Evolutionary conservation across 192 early-diverging fungal species (phyloP).

Genomic region (Dissophora globulifera): DNA sequence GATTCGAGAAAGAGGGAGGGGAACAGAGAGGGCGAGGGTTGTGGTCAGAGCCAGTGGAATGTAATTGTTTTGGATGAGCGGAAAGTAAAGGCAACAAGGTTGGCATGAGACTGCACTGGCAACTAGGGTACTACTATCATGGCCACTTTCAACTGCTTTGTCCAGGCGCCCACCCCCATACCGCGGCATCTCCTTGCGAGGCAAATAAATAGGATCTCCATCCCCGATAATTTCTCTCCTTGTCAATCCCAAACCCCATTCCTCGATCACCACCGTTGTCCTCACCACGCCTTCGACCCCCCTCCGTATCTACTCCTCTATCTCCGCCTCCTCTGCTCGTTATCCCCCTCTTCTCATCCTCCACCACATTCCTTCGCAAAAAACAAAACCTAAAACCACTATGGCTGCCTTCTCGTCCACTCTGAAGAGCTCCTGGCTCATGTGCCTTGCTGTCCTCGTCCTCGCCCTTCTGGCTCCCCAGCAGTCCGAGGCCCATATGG

Average conservation of each 20-base stretch:
- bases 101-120: too few relatives aligned
- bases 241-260: slow-evolving; percentile 22
- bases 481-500: slow-evolving; percentile 37
- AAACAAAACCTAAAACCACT: neutral
- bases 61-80: too few relatives aligned
- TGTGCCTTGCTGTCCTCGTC: slow-evolving; percentile 22
- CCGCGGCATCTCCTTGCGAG: too few relatives aligned
- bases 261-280: neutral
- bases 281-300: neutral
- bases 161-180: neutral
- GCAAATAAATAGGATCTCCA: slow-evolving; percentile 9
- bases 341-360: neutral
- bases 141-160: too few relatives aligned
- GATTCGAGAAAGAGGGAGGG: too few relatives aligned
- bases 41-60: too few relatives aligned
- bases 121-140: too few relatives aligned
- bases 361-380: neutral
- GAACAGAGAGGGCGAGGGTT: too few relatives aligned
- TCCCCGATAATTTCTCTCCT: slow-evolving; percentile 1
- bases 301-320: neutral
- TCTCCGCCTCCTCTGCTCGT: neutral
- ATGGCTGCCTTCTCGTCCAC: slow-evolving; percentile 18
- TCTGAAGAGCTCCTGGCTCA: slow-evolving; percentile 20
- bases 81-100: too few relatives aligned
- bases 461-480: slow-evolving; percentile 17